Base-by-base conservation (phyloP, 345 rosid genomes). In the Combretum micranthum region DNA sequence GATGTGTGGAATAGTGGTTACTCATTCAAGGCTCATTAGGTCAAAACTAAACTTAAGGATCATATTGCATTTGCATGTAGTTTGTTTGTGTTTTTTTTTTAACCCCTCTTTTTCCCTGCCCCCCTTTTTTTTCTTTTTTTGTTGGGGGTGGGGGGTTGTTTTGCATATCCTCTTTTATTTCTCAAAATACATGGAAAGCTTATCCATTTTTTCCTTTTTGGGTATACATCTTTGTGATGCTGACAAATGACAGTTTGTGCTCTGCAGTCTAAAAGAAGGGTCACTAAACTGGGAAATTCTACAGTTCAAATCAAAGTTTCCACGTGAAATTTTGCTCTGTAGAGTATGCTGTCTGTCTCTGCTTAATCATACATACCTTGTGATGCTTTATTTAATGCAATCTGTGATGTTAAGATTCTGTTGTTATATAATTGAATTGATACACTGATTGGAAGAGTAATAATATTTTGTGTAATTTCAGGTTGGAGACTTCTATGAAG, bases 401-500 rank as follows among this genome's bases (percentile, higher is more conserved):
- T 15, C 20, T 46, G 13, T 50, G 15, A 13, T 15, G 19, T 13
- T 50, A 18, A 22, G 2, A 18, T 4, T 14, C 1, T 4, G 25
- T 22, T 9, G 15, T 25, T 15, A 13, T 22, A 13, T 20, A 18
- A 19, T 18, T 51, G 13, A 51, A 51, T 21, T 11, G 13, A 52
- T 20, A n/a, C 25, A 2, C 22, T 66, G 43, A 66, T 54, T 25
- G 44, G 22, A 53, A 50, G 47, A 42, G 44, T 26, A 54, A 15
- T 60, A 56, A 32, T 32, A 42, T 61, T 72, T 56, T 13, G 1
- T 32, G 39, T 26, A 11, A 22, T 20, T 64, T 39, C 81, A 92
- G 97, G 98, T 92, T 25, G 98, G 98, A 43, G 98, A 92, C 13
- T 88, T 92, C 69, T 92, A 88, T 70, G 98, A 92, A 70, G 84